Base-by-base conservation (phyloP, 805 yeast genomes). In the Cephaloascus fragrans region DNA sequence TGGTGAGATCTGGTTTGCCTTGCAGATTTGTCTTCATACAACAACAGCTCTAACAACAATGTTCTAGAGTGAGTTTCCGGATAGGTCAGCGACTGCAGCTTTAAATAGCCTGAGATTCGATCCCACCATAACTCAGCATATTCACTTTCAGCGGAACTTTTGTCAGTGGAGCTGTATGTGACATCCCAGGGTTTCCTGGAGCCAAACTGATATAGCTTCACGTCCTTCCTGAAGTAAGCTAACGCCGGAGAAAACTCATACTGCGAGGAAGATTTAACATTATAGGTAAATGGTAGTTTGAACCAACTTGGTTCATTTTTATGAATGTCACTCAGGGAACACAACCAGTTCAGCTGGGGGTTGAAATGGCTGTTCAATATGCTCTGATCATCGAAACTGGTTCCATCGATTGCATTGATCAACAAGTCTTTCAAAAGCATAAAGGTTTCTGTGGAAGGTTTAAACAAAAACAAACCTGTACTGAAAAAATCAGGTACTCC, bases 171-270 rank as follows among this genome's bases (percentile, higher is more conserved):
- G n/a, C n/a, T n/a, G n/a, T n/a, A n/a, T n/a, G n/a, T n/a, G n/a
- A n/a, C n/a, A n/a, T n/a, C n/a, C 80, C 84, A 75, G 1, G 85
- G 85, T 48, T 80, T 80, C 12, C 50, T 47, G 3, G 71, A 60
- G 0, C 90, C 90, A 49, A 73, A 83, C 54, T 83, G 93, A 6
- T 80, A 59, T 34, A 78, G 56, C 36, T 74, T 77, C 34, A 75
- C 66, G 41, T 55, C 54, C 6, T 19, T 5, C 8, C 18, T 18
- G 41, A 62, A 66, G 46, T 64, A 55, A 37, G 50, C 52, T 44
- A 49, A 62, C 2, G 71, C 71, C 2, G 73, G 71, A 18, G 52
- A 47, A 49, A 67, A 67, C 45, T 67, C 61, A 46, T 67, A 67
- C 43, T 64, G 66, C 8, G 62, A 47, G 16, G 60, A 53, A 2